Evolutionary conservation across 129 eudicot species (phyloP).

Genomic region (Tagetes patula): DNA sequence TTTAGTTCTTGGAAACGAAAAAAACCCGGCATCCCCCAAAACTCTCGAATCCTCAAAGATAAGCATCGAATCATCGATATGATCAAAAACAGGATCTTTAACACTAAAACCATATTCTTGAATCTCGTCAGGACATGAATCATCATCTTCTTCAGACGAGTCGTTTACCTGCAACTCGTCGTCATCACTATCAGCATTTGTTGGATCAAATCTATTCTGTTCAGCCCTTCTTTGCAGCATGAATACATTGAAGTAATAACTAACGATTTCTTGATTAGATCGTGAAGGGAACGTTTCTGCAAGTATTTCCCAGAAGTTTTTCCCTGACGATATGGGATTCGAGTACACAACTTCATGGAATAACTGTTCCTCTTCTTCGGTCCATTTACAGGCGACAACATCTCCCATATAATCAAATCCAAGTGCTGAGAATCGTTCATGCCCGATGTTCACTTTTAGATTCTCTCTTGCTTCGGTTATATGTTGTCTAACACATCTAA

Average conservation of each 20-base stretch:
- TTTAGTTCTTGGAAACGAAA: conserved; percentile 35
- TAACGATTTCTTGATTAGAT: conserved; percentile 48
- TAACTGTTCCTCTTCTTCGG: conserved; percentile 48
- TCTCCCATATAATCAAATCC: conserved; percentile 64
- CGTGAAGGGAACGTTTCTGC: conserved; percentile 46
- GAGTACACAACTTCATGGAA: conserved; percentile 48
- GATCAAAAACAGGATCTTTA: not conserved
- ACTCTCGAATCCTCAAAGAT: conserved; percentile 44
- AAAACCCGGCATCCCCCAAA: conserved; percentile 63
- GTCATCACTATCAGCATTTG: conserved; percentile 58
- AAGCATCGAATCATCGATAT: not conserved
- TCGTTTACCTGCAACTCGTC: conserved; percentile 45
- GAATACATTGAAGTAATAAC: conserved; percentile 66
- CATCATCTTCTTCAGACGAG: conserved; percentile 2
- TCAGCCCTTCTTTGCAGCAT: conserved; percentile 56
- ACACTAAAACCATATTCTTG: not conserved
- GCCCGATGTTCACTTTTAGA: conserved; percentile 43
- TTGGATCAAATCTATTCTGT: conserved; percentile 54
- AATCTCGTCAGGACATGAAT: not conserved
- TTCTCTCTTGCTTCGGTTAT: conserved; percentile 45
- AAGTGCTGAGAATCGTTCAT: conserved; percentile 29
- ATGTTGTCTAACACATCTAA: conserved; percentile 51
- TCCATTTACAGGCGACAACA: conserved; percentile 49
- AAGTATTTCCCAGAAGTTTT: conserved; percentile 55
- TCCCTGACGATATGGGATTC: conserved; percentile 46